Evolutionary conservation across 345 rosid genomes (phyloP), one percentile per base, ranked within the genome.

Genomic region (Bruguiera sexangula): DNA sequence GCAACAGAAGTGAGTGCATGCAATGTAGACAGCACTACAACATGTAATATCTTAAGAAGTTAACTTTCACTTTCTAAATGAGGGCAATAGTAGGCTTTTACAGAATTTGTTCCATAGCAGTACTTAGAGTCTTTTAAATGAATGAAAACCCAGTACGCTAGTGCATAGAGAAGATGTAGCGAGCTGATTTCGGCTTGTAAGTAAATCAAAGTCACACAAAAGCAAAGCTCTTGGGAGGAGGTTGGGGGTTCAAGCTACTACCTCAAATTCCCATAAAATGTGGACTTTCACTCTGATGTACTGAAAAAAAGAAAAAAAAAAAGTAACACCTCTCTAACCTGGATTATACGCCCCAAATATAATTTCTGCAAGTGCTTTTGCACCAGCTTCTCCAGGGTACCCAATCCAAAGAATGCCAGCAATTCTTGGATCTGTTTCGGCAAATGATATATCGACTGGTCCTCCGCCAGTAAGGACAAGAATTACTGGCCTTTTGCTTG

Each of bases 381-480:
- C 85, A 69, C 98, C 98, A 15, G 95, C 82, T 86, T 94, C 97
- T 48, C 97, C 96, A 61, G 96, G 98, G 73, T 94, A 91, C 19
- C 96, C 97, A 65, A 87, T 86, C 98, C 97, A 94, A 60, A 91
- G 63, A 74, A 94, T 89, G 84, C 97, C 80, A 15, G 93, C 84
- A 24, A 94, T 66, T 53, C 67, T 72, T 6, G 87, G 86, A 72
- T 88, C 78, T 37, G 53, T 68, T 79, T 91, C 71, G 53, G 96
- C 96, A 30, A 91, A 89, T 18, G 92, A 77, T 22, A 94, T 87
- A 76, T 94, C 98, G 63, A 94, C 75, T 58, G 98, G 95, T 62
- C 97, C 98, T 22, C 98, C 98, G 50, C 98, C 96, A 10, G 95
- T 89, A 52, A 94, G 91, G 75, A 94, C 93, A 55, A 94, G 85